phyloP scores from a whole-genome alignment of 805 yeast species.

The Saturnispora dispora region DNA sequence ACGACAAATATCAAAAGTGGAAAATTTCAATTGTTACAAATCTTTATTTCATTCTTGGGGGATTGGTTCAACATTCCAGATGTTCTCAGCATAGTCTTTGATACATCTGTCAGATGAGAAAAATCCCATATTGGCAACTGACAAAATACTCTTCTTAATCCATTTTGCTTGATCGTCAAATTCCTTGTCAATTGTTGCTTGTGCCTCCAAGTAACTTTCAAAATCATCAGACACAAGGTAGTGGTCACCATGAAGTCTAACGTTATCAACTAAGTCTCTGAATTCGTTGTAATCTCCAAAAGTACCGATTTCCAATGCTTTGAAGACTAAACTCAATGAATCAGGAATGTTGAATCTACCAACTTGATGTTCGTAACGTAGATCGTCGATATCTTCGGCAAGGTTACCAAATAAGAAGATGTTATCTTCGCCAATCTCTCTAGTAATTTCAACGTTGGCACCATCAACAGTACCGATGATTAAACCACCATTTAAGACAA shows the following conservation, averaged over 20 bases:
- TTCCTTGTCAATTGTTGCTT: conserved; percentile 62
- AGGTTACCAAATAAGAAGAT: conserved; percentile 87
- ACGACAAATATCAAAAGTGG: neutral
- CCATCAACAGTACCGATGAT: conserved; percentile 96
- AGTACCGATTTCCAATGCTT: conserved; percentile 53
- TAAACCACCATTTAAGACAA: conserved; percentile 87
- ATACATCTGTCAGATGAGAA: conserved; percentile 86
- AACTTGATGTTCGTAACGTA: conserved; percentile 65
- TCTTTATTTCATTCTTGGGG: conserved; percentile 6
- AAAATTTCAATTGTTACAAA: neutral
- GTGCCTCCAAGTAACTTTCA: conserved; percentile 78
- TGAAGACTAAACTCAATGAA: conserved; percentile 52
- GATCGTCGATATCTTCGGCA: conserved; percentile 80
- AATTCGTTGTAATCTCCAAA: conserved; percentile 67
- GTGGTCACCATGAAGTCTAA: conserved; percentile 69
- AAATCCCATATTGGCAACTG: conserved; percentile 91
- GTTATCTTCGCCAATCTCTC: conserved; percentile 90
- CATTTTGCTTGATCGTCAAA: conserved; percentile 57
- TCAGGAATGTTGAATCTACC: conserved; percentile 53
- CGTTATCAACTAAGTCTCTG: conserved; percentile 57
- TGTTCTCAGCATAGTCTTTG: conserved; percentile 83
- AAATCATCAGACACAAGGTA: conserved; percentile 86
- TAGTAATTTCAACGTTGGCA: conserved; percentile 89
- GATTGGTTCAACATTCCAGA: conserved; percentile 85
- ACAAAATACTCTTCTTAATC: conserved; percentile 64